These are phyloP conservation scores for Penicillium daleae DNA, from an alignment of 495 filamentous ascomycete genomes.

Conservation along the genomic window DNA sequence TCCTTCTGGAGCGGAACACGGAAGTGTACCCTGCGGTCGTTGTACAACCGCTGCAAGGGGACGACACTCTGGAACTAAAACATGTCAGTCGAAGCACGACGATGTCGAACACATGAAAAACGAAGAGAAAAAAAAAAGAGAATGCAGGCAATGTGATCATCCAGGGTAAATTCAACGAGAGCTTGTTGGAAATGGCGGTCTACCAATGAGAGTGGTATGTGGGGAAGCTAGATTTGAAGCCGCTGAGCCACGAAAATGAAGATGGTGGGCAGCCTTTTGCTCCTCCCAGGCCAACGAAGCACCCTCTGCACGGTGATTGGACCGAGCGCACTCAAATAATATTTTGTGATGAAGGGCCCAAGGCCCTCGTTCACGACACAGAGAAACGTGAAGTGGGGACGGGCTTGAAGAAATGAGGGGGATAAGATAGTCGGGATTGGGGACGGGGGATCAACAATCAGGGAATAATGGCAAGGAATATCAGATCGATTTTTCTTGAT, in stretches of 20 bases:
- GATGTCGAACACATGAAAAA: constrained; percentile 15
- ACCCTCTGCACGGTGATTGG: constrained; percentile 6
- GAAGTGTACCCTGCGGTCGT: constrained; percentile 1
- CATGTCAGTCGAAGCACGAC: constrained; percentile 20
- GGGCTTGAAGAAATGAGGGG: neutral
- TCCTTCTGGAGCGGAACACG: constrained; percentile 9
- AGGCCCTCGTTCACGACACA: constrained; percentile 1
- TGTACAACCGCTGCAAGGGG: constrained; percentile 20
- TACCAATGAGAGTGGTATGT: neutral
- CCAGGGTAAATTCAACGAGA: constrained; percentile 1
- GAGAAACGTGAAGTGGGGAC: neutral
- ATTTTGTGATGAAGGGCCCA: constrained; percentile 6
- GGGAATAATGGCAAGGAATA: neutral
- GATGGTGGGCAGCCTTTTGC: constrained; percentile 6
- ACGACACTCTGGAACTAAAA: constrained; percentile 20
- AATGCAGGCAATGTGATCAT: constrained; percentile 11
- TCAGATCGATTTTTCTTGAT: neutral
- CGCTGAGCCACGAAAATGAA: neutral
- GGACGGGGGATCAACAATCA: neutral
- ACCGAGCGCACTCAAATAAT: constrained; percentile 1
- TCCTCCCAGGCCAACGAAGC: constrained; percentile 1
- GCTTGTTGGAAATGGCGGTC: neutral
- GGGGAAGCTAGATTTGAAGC: constrained; percentile 1
- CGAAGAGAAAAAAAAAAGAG: neutral
- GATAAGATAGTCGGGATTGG: neutral